Conservation (phyloP, 2,329 filamentous ascomycete species). For the Diaporthe batatas region DNA sequence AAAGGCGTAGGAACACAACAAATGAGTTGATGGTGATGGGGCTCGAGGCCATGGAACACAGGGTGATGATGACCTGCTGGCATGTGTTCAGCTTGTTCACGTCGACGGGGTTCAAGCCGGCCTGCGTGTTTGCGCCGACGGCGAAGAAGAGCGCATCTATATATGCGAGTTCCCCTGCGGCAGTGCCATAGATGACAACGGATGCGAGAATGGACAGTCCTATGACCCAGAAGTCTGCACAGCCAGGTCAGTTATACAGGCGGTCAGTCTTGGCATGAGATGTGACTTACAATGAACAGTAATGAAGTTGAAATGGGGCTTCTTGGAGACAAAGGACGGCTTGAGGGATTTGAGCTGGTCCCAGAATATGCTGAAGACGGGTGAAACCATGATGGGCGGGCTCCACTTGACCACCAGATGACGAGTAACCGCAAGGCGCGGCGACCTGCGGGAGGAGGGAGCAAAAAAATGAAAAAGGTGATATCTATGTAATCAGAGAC, state of each 20-base stretch:
- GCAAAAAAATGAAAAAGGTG: not conserved
- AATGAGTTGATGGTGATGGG: constrained; percentile 87
- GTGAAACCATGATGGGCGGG: constrained; percentile 39
- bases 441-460: not conserved
- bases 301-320: constrained; percentile 84
- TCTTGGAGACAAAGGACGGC: constrained; percentile 69
- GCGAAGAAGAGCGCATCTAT: constrained; percentile 92
- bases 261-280: not conserved
- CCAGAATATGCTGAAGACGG: constrained; percentile 49
- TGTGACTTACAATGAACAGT: constrained; percentile 77
- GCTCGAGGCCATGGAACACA: constrained; percentile 80
- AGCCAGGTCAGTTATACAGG: not conserved
- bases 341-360: constrained; percentile 63
- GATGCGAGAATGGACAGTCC: constrained; percentile 79
- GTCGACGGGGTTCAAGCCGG: constrained; percentile 87
- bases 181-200: constrained; percentile 77
- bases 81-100: constrained; percentile 77
- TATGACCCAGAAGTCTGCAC: constrained; percentile 83
- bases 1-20: constrained; percentile 92
- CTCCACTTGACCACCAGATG: not conserved
- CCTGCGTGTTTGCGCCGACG: constrained; percentile 90
- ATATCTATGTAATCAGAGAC: constrained; percentile 10
- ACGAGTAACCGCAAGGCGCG: not conserved
- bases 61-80: constrained; percentile 79
- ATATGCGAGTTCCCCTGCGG: constrained; percentile 74